Conservation (phyloP, 73 alveolate genomes). For the Symbiodinium natans region DNA sequence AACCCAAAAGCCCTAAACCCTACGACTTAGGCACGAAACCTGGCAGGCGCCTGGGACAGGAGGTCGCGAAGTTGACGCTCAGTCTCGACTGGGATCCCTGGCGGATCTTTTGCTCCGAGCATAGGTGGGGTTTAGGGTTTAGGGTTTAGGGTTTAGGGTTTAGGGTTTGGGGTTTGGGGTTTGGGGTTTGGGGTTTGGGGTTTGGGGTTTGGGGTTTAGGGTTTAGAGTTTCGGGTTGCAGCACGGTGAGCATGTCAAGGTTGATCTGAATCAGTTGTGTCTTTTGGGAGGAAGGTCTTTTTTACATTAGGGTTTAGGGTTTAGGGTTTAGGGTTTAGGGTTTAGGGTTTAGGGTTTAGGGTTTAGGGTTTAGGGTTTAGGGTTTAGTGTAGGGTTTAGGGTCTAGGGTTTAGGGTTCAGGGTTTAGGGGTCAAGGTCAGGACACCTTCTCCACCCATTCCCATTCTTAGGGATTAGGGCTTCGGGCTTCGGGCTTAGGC, state of each 20-base stretch:
- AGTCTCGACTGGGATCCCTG: conserved; percentile 6
- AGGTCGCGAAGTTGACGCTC: conserved; percentile 18
- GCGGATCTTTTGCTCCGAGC: too few species aligned
- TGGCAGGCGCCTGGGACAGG: conserved; percentile 23
- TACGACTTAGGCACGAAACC: too few species aligned
- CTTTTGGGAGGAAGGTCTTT: too few species aligned
- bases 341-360: too few species aligned
- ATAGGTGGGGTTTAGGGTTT: background rate
- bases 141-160: background rate
- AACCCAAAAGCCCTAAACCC: too few species aligned
- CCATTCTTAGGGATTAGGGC: too few species aligned
- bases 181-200: background rate
- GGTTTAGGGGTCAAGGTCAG: too few species aligned
- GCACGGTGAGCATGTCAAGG: too few species aligned
- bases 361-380: too few species aligned
- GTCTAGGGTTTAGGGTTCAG: background rate
- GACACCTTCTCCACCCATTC: too few species aligned
- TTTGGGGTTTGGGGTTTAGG: background rate
- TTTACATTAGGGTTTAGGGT: background rate
- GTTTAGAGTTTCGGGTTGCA: too few species aligned
- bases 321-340: background rate
- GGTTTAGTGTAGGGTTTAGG: background rate
- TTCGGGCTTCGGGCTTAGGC: background rate
- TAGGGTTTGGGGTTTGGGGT: background rate
- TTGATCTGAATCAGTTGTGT: too few species aligned